Conservation (phyloP, 495 filamentous ascomycete species). For the Talaromyces stipitatus region DNA sequence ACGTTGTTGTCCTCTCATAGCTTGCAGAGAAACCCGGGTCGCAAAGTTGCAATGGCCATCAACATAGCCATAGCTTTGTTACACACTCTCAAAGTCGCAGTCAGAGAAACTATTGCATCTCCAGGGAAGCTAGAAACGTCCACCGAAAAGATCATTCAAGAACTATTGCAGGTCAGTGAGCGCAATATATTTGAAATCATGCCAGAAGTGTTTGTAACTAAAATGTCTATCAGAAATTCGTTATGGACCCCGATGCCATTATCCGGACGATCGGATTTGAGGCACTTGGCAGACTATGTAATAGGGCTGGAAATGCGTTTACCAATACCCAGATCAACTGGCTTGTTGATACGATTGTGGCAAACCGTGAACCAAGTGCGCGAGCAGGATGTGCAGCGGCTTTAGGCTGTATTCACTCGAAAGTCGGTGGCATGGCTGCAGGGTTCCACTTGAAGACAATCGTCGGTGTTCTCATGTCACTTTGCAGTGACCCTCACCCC, state of each 20-base stretch:
- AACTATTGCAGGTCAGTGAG: slow-evolving; percentile 57
- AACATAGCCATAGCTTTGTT: slow-evolving; percentile 82
- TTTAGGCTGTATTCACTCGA: slow-evolving; percentile 85
- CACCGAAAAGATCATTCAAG: slow-evolving; percentile 82
- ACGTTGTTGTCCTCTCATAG: slow-evolving; percentile 72
- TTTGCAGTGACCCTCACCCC: slow-evolving; percentile 93
- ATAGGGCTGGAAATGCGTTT: slow-evolving; percentile 77
- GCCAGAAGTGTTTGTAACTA: not conserved
- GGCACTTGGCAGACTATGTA: slow-evolving; percentile 85
- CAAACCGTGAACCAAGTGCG: slow-evolving; percentile 85
- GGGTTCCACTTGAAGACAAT: slow-evolving; percentile 97
- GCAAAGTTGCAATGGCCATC: slow-evolving; percentile 82
- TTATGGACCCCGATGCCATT: slow-evolving; percentile 75
- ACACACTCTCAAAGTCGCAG: slow-evolving; percentile 72
- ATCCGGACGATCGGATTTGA: slow-evolving; percentile 80
- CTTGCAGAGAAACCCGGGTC: slow-evolving; percentile 77
- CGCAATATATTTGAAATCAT: not conserved
- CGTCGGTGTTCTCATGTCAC: slow-evolving; percentile 86
- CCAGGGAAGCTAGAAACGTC: slow-evolving; percentile 66
- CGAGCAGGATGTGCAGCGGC: slow-evolving; percentile 92
- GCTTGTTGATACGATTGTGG: slow-evolving; percentile 88
- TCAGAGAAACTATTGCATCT: slow-evolving; percentile 65
- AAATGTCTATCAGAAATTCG: slow-evolving; percentile 47
- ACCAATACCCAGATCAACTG: slow-evolving; percentile 84
- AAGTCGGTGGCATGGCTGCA: slow-evolving; percentile 96